These are phyloP conservation scores for Byssothecium circinans DNA, from an alignment of 2,329 filamentous ascomycete species.

Conservation along the genomic window DNA sequence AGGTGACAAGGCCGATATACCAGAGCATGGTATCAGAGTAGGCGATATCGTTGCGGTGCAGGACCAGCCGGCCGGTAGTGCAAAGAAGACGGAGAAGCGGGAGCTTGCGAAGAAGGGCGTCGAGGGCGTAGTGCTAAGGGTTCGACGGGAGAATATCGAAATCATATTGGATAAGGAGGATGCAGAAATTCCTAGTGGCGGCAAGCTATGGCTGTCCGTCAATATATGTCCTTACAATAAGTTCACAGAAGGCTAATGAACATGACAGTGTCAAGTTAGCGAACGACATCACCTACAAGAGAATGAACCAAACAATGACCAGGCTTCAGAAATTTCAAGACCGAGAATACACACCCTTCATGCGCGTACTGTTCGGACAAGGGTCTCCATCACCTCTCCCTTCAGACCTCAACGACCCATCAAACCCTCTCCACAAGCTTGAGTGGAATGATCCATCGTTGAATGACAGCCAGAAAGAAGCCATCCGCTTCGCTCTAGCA, in stretches of 20 bases:
- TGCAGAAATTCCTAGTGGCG: constrained; percentile 53
- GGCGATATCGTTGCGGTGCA: constrained; percentile 78
- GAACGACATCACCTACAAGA: constrained; percentile 67
- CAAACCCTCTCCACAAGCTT: constrained; percentile 47
- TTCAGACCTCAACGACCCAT: constrained; percentile 47
- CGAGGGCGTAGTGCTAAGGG: constrained; percentile 70
- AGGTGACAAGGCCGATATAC: constrained; percentile 56
- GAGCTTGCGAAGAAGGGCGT: constrained; percentile 70
- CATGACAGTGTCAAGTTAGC: constrained; percentile 62
- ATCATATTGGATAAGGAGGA: constrained; percentile 71
- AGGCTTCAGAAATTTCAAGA: constrained; percentile 59
- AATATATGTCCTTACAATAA: background rate
- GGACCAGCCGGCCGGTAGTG: constrained; percentile 71
- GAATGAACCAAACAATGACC: constrained; percentile 67
- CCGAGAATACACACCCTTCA: constrained; percentile 59
- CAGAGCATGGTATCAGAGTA: constrained; percentile 73
- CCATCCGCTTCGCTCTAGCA: constrained; percentile 77
- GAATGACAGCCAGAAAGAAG: constrained; percentile 65
- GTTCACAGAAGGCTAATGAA: constrained; percentile 34
- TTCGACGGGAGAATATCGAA: constrained; percentile 60
- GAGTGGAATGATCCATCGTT: constrained; percentile 59
- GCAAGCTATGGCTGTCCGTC: constrained; percentile 66
- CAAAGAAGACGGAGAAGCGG: constrained; percentile 71
- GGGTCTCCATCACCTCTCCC: constrained; percentile 55
- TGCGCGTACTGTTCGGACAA: constrained; percentile 63